Conservation (phyloP, 805 yeast genomes). For the Barnettozyma wickerhamii region DNA sequence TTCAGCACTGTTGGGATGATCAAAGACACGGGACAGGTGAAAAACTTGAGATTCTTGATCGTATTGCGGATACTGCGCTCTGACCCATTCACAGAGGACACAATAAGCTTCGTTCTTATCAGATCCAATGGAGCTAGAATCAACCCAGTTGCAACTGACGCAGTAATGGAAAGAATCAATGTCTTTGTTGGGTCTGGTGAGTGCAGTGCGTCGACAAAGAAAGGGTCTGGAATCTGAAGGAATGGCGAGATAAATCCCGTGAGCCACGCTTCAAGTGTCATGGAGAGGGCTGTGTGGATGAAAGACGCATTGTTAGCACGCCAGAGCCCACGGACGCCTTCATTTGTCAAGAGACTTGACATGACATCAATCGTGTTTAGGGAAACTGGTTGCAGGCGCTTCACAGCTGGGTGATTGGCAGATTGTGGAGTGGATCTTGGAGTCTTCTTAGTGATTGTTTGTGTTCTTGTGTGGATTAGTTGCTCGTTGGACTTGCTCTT, state of each 20-base stretch:
- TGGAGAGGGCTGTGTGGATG: conserved; percentile 65
- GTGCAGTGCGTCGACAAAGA: conserved; percentile 75
- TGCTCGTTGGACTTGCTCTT: conserved; percentile 19
- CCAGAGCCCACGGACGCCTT: conserved; percentile 67
- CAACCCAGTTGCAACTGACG: conserved; percentile 69
- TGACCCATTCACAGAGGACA: conserved; percentile 51
- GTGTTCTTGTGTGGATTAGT: conserved; percentile 17
- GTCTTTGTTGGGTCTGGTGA: conserved; percentile 72
- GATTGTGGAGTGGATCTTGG: background rate
- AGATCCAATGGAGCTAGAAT: conserved; percentile 77
- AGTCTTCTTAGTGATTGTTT: conserved; percentile 9
- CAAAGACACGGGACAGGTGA: conserved; percentile 54
- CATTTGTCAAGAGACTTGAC: conserved; percentile 61
- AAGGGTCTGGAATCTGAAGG: conserved; percentile 82
- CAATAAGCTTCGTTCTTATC: conserved; percentile 71
- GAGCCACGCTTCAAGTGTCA: conserved; percentile 86
- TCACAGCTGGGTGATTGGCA: background rate
- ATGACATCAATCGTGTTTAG: conserved; percentile 62
- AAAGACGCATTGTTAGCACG: conserved; percentile 78
- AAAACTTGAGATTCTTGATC: conserved; percentile 45
- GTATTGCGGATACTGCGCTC: conserved; percentile 72
- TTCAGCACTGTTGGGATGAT: conserved; percentile 66
- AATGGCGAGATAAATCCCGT: conserved; percentile 84
- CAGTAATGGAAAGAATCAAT: conserved; percentile 61
- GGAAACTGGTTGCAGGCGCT: conserved; percentile 39